A percentile compares a stretch with the other conserved stretches of the same genome.
Conservation (phyloP, 2,329 filamentous ascomycete species). For the Zasmidium citrigriseum region DNA sequence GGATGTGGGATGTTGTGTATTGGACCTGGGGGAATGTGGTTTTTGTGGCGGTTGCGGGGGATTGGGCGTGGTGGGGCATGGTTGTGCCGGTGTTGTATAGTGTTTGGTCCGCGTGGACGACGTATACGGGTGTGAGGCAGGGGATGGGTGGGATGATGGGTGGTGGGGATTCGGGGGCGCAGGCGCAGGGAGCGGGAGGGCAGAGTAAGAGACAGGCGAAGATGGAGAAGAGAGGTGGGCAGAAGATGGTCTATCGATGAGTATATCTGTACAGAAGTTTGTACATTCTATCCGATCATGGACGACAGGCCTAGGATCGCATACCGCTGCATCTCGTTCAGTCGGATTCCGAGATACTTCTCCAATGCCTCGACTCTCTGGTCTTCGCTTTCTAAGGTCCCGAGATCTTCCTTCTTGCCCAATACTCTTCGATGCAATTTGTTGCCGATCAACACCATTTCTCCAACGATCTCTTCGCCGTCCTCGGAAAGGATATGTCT, state of each 20-base stretch:
- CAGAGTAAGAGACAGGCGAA: slow-evolving; percentile 53
- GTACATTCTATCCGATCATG: slow-evolving; percentile 1
- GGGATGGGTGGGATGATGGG: slow-evolving; percentile 45
- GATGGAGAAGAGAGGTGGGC: slow-evolving; percentile 54
- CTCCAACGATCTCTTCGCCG: slow-evolving; percentile 37
- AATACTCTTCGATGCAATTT: slow-evolving; percentile 47
- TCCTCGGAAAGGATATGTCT: slow-evolving; percentile 53
- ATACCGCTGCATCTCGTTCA: slow-evolving; percentile 40
- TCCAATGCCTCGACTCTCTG: slow-evolving; percentile 46
- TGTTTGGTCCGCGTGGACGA: slow-evolving; percentile 46
- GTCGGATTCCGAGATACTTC: slow-evolving; percentile 46
- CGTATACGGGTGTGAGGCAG: slow-evolving; percentile 47
- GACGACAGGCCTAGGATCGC: slow-evolving; percentile 36
- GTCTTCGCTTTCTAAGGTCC: slow-evolving; percentile 42
- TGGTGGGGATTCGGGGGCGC: slow-evolving; percentile 31
- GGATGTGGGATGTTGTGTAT: slow-evolving; percentile 97
- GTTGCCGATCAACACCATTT: slow-evolving; percentile 43
- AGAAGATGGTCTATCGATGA: slow-evolving; percentile 50
- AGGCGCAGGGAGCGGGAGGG: slow-evolving; percentile 29
- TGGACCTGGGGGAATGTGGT: slow-evolving; percentile 82
- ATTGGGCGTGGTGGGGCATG: slow-evolving; percentile 70
- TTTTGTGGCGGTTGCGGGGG: slow-evolving; percentile 75
- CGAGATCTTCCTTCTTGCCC: slow-evolving; percentile 44
- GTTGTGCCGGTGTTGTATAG: slow-evolving; percentile 49
- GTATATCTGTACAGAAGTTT: neutral